Base-by-base conservation (phyloP, 208 protist species). In the Wallacemonas sp. region DNA sequence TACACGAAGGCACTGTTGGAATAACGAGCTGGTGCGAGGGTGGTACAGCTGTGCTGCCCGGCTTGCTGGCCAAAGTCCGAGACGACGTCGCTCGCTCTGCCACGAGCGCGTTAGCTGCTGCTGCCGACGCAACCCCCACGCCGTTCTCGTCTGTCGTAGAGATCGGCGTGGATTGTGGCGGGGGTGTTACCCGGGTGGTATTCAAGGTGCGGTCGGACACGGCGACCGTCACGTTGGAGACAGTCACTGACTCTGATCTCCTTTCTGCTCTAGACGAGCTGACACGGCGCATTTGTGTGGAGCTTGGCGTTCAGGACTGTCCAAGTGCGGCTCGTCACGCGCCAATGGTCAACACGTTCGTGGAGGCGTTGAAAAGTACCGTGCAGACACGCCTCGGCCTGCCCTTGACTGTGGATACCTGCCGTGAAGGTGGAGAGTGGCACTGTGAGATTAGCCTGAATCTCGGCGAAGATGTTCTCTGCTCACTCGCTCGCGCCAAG, bases 371-470 rank as follows among this genome's bases (percentile, higher is more conserved):
- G 50, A 36, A 37, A 10, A 21, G 59, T 10, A n/a, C 73, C n/a
- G 19, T 76, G 10, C 34, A 63, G 29, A 29, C 36, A n/a, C 21
- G 60, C 13, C 60, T 81, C 24, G 72, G 81, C 13, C 34, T 78
- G 46, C 38, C 68, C 12, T 36, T 79, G 27, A 21, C 63, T 19
- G 45, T 67, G 8, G 62, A 75, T 10, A 78, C 66, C 1, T 0
- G 48, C 22, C 17, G 50, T 19, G 65, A 66, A 15, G 59, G 80
- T 3, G 26, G 53, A 1, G 13, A 36, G 44, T 93, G 87, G 87
- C 74, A 87, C 52, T 89, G 81, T 52, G 71, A 71, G 27, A 21
- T 93, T 27, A 80, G 71, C 58, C 22, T 89, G 19, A 57, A 45
- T 10, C 26, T 93, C 19, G 73, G 54, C 39, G 68, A 66, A 0